A percentile compares a stretch with the other conserved stretches of the same genome.
Conservation (phyloP, 2,329 filamentous ascomycete species). For the Bipolaris victoriae region DNA sequence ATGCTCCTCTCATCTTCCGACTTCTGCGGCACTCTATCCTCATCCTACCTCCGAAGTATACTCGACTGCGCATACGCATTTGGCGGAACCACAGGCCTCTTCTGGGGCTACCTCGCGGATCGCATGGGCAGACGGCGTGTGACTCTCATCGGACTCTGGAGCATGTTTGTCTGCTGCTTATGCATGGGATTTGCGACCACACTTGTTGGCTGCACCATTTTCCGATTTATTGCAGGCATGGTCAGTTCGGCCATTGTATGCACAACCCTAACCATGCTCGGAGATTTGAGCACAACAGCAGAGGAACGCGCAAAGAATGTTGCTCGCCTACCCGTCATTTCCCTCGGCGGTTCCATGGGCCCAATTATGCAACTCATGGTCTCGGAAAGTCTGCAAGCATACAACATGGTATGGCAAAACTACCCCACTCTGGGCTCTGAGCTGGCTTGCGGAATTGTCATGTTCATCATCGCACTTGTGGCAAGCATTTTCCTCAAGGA, state of each 20-base stretch:
- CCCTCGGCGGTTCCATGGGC: slow-evolving; percentile 54
- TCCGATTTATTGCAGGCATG: slow-evolving; percentile 54
- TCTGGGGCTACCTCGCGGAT: slow-evolving; percentile 55
- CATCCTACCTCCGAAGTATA: slow-evolving; percentile 56
- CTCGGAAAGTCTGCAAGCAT: slow-evolving; percentile 49
- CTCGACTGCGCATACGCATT: slow-evolving; percentile 58
- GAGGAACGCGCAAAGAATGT: slow-evolving; percentile 51
- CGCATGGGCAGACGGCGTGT: slow-evolving; percentile 53
- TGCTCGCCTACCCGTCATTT: slow-evolving; percentile 53
- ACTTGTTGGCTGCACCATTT: slow-evolving; percentile 50
- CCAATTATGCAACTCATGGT: slow-evolving; percentile 54
- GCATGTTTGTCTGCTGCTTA: slow-evolving; percentile 54
- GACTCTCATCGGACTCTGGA: slow-evolving; percentile 53
- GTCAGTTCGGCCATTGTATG: slow-evolving; percentile 55
- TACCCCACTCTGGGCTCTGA: slow-evolving; percentile 55
- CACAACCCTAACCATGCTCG: slow-evolving; percentile 55
- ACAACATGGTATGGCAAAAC: slow-evolving; percentile 51
- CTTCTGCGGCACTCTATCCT: slow-evolving; percentile 53
- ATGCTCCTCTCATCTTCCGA: slow-evolving; percentile 54
- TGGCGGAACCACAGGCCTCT: slow-evolving; percentile 52
- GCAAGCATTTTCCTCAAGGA: slow-evolving; percentile 52
- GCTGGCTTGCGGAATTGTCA: slow-evolving; percentile 52
- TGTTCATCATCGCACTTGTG: slow-evolving; percentile 50
- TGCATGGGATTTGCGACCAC: slow-evolving; percentile 56
- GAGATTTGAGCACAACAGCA: slow-evolving; percentile 50